Conservation (phyloP, 2,329 filamentous ascomycete species). For the Aspergillus pseudotamarii region DNA sequence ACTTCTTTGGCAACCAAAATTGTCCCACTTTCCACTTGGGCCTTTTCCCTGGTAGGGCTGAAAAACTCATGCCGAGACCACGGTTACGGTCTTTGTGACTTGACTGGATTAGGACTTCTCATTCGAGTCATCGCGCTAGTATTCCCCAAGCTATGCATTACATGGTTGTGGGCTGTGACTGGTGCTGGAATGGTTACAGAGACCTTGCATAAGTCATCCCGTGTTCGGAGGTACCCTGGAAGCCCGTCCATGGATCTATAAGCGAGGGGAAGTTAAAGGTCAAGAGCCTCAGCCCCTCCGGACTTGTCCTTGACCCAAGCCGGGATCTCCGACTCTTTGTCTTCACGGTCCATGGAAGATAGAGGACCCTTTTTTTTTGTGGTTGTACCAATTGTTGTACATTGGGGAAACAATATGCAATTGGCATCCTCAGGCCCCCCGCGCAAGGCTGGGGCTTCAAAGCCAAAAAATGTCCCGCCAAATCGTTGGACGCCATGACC, state of each 20-base stretch:
- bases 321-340: neutral
- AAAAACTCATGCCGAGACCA: slow-evolving; percentile 6
- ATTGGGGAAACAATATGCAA: neutral
- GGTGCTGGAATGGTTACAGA: neutral
- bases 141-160: neutral
- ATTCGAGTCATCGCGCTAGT: neutral
- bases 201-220: neutral
- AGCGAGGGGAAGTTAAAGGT: neutral
- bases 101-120: neutral
- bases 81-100: neutral
- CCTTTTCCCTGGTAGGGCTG: slow-evolving; percentile 20
- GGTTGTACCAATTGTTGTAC: neutral
- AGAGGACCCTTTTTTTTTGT: no score
- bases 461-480: neutral
- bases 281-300: slow-evolving; percentile 1
- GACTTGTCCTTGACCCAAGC: neutral
- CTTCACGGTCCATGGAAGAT: neutral
- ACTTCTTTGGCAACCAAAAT: neutral
- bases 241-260: neutral
- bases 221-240: neutral
- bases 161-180: neutral
- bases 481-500: neutral
- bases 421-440: neutral
- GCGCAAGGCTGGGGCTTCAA: neutral
- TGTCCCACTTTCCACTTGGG: neutral